Conservation (phyloP, 768 basidiomycete genomes). For the Filobasidium wieringae region DNA sequence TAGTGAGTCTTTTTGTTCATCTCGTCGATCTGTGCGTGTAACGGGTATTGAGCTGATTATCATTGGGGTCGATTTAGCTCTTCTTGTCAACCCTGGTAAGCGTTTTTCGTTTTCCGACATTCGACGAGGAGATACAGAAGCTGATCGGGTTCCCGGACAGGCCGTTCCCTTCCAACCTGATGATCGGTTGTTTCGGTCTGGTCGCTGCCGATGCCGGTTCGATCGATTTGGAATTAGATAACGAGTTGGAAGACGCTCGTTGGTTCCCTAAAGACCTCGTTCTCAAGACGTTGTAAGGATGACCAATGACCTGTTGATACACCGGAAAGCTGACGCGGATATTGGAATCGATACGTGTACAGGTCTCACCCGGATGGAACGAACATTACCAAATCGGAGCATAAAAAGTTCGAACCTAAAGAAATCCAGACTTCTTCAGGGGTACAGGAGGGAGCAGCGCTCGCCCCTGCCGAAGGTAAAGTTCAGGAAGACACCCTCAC, state of each 20-base stretch:
- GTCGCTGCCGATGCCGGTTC: constrained; percentile 44
- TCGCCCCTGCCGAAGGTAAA: constrained; percentile 35
- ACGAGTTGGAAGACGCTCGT: constrained; percentile 84
- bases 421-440: constrained; percentile 22
- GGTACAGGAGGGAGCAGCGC: constrained; percentile 38
- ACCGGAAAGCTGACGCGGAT: too few relatives aligned
- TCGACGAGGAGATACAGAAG: background rate
- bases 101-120: background rate
- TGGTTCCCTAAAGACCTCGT: constrained; percentile 78
- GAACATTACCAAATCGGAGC: constrained; percentile 45
- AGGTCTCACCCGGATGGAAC: constrained; percentile 47
- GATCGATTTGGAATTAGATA: constrained; percentile 77
- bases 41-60: background rate
- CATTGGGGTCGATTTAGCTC: constrained; percentile 18
- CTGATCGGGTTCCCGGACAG: constrained; percentile 28
- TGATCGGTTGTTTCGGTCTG: constrained; percentile 86
- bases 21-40: background rate
- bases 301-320: too few relatives aligned
- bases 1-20: constrained; percentile 46
- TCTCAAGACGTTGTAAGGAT: constrained; percentile 41
- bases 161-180: constrained; percentile 83
- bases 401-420: constrained; percentile 43
- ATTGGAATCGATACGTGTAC: too few relatives aligned
- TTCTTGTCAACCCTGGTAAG: constrained; percentile 32
- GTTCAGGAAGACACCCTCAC: constrained; percentile 22